phyloP scores from a whole-genome alignment of 148 eudicot species.

The Silene conica region DNA sequence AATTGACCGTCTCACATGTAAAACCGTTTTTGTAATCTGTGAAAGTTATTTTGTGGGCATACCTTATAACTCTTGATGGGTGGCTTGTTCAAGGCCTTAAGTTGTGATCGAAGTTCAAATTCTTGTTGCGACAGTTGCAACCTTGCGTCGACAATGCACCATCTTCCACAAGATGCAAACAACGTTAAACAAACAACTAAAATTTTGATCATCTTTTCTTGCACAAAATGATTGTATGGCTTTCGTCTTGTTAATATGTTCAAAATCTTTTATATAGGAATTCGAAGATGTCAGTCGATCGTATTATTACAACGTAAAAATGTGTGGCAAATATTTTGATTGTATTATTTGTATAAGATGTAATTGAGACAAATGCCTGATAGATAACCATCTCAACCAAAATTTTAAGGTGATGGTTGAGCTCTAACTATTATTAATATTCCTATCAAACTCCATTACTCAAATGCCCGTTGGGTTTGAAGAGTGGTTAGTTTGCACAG shows the following conservation, averaged over 20 bases:
- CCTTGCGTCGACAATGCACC: not conserved
- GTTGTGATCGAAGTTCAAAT: constrained; percentile 9
- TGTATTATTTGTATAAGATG: not conserved
- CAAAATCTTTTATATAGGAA: not conserved
- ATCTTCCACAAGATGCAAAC: not conserved
- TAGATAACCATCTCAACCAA: no score
- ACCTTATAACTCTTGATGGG: constrained; percentile 20
- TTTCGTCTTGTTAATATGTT: not conserved
- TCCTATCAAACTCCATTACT: no score
- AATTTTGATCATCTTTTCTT: not conserved
- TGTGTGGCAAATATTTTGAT: not conserved
- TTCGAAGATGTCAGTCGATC: not conserved
- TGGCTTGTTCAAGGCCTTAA: constrained; percentile 23
- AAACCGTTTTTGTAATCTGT: no score
- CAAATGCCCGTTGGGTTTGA: no score
- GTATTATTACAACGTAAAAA: not conserved
- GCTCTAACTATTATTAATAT: no score
- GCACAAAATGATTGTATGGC: not conserved
- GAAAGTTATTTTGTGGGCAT: no score
- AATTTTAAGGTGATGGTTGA: no score
- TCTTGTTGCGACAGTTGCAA: not conserved
- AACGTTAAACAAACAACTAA: constrained; percentile 1
- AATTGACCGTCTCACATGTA: no score
- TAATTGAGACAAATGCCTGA: not conserved
- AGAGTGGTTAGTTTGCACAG: no score